Evolutionary conservation across 2,329 filamentous ascomycete species (phyloP), one percentile per base, ranked within the genome.

Genomic region (Tolypocladium ovalisporum): DNA sequence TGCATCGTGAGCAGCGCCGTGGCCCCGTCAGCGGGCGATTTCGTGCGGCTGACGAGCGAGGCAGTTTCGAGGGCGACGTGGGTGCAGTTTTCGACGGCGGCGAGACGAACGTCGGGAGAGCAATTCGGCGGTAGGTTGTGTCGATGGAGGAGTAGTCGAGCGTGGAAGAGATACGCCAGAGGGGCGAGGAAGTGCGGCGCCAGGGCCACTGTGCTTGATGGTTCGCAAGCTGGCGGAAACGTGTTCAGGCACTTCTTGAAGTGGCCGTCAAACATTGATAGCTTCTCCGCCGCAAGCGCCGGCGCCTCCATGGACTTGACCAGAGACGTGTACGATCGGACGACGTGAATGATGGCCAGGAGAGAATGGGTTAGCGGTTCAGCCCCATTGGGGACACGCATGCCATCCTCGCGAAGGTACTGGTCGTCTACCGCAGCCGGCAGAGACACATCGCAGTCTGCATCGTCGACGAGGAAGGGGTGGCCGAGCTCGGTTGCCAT

Each of bases 391-490:
- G 76, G 80, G 40, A 78, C 76, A 51, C 78, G 68, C 63, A 79
- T 79, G 13, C 80, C 81, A 49, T 78, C 76, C 68, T 86, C 71
- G 64, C 82, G 80, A 52, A 91, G 84, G 66, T 84, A 87, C 64
- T 90, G 86, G 64, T 97, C 92, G 69, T 96, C 90, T 29, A 91
- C 81, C 1, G 88, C 82, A 29, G 86, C 86, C 0, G 93, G 93
- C 32, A 96, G 81, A 27, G 83, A 79, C 8, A 92, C 86, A 63
- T 97, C 90, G 75, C 90, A 96, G 70, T 97, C 93, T 36, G 84
- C 81, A 65, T 97, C 93, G 66, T 92, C 81, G 66, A 97, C 96
- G 62, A 92, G 73, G 57, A 89, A 82, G 0, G 93, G 90, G 54
- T 88, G 85, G 10, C 90, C 89, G 37, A 91, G 79, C 68, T 96